Percentiles rank a stretch among this genome's conserved stretches.
These are phyloP conservation scores for Exserohilum rostratum DNA, from an alignment of 2,329 filamentous ascomycete species.

Conservation along the genomic window DNA sequence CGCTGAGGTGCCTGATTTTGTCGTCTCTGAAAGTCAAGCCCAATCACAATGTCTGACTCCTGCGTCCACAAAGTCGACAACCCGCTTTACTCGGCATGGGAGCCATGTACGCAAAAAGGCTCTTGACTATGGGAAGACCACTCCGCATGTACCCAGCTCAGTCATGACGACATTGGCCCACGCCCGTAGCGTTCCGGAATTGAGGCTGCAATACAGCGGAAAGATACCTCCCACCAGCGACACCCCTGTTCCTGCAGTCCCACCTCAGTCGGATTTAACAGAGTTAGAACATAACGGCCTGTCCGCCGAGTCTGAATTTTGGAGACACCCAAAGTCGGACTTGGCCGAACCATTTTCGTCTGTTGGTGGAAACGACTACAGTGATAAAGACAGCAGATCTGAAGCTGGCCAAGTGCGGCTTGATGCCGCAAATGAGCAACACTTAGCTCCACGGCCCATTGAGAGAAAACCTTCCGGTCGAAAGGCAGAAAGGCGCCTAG, in stretches of 20 bases:
- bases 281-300: slow-evolving; percentile 33
- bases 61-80: slow-evolving; percentile 17
- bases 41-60: slow-evolving; percentile 27
- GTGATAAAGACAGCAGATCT: slow-evolving; percentile 23
- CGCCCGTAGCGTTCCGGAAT: slow-evolving; percentile 21
- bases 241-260: slow-evolving; percentile 23
- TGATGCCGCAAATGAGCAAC: slow-evolving; percentile 18
- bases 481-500: slow-evolving; percentile 15
- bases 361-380: slow-evolving; percentile 30
- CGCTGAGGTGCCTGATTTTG: slow-evolving; percentile 36
- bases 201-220: slow-evolving; percentile 21
- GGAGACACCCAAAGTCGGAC: slow-evolving; percentile 27
- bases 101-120: slow-evolving; percentile 11
- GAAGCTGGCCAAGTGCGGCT: slow-evolving; percentile 16
- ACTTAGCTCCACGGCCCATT: not conserved
- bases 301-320: slow-evolving; percentile 27
- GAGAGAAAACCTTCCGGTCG: slow-evolving; percentile 26
- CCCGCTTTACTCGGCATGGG: slow-evolving; percentile 18
- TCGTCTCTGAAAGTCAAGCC: slow-evolving; percentile 44
- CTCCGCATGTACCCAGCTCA: slow-evolving; percentile 2
- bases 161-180: slow-evolving; percentile 23
- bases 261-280: slow-evolving; percentile 25
- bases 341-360: slow-evolving; percentile 29
- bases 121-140: not conserved
- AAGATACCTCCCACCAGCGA: slow-evolving; percentile 35